A percentile compares a stretch with the other conserved stretches of the same genome.
These are phyloP conservation scores for Rutstroemia sydowiana DNA, from an alignment of 2,329 filamentous ascomycete species.

Conservation along the genomic window DNA sequence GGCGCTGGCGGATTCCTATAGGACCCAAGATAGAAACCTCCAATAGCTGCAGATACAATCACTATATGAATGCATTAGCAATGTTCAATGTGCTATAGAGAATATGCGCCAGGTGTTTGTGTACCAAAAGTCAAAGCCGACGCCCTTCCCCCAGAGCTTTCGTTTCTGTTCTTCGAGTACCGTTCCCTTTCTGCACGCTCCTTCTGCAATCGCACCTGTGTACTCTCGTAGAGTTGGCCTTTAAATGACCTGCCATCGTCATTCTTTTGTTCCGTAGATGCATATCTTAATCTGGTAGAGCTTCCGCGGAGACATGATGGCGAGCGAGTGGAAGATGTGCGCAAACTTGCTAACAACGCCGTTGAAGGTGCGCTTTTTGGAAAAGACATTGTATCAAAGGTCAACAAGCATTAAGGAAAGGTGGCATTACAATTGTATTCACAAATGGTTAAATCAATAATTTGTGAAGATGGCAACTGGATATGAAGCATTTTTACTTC, in stretches of 20 bases:
- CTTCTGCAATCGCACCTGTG: conserved; percentile 45
- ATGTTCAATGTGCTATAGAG: neutral
- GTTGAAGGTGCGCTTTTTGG: conserved; percentile 19
- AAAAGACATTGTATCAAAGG: conserved; percentile 18
- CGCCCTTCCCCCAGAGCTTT: conserved; percentile 36
- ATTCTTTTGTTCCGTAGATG: conserved; percentile 21
- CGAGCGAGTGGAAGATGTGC: conserved; percentile 9
- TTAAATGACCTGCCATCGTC: conserved; percentile 38
- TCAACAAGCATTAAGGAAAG: neutral
- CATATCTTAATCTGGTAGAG: conserved; percentile 16
- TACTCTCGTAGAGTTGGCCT: conserved; percentile 53
- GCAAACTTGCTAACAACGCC: conserved; percentile 20
- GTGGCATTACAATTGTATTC: neutral
- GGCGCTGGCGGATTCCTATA: conserved; percentile 44
- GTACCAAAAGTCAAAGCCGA: conserved; percentile 49
- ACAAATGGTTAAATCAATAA: neutral
- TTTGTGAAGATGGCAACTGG: neutral
- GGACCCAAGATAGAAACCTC: conserved; percentile 50
- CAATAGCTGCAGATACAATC: conserved; percentile 22
- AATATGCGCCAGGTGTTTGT: conserved; percentile 15
- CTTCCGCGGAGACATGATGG: conserved; percentile 16
- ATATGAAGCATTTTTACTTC: neutral
- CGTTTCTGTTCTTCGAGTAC: conserved; percentile 37
- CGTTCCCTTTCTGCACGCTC: conserved; percentile 47
- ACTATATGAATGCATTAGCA: conserved; percentile 17